Conservation (phyloP, 129 eudicot genomes). For the Sambucus nigra region DNA sequence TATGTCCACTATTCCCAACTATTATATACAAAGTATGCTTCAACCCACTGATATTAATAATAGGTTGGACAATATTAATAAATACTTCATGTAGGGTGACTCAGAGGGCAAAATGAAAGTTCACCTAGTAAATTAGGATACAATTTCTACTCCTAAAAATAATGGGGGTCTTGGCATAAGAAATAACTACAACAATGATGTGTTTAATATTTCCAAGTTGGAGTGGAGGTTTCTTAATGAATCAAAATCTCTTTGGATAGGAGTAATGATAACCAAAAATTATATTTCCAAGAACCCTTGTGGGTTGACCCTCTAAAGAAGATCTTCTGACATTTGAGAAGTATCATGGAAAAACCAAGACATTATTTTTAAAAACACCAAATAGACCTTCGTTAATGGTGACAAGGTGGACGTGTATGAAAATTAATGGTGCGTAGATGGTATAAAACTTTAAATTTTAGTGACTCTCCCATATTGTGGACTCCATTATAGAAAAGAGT, state of each 20-base stretch:
- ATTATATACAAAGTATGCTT: no score
- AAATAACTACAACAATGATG: no score
- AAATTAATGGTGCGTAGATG: not conserved
- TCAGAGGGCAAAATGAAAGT: not conserved
- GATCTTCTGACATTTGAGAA: not conserved
- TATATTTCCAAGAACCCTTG: not conserved
- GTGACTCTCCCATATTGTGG: no score
- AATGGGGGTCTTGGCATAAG: not conserved
- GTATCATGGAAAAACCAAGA: not conserved
- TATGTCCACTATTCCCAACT: no score
- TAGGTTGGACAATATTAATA: no score
- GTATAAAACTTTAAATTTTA: no score
- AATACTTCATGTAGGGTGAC: not conserved
- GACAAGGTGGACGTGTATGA: not conserved
- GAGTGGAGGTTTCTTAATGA: not conserved
- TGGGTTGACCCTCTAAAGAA: not conserved
- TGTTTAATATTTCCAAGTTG: not conserved
- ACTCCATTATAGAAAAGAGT: no score
- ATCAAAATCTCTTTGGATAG: not conserved
- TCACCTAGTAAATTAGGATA: not conserved
- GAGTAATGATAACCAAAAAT: not conserved
- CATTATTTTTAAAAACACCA: not conserved
- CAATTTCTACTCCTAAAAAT: not conserved
- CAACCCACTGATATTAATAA: no score
- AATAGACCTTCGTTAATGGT: not conserved